phyloP scores from a whole-genome alignment of 371 early-diverging fungal species.

The Quaeritorhiza haematococci region DNA sequence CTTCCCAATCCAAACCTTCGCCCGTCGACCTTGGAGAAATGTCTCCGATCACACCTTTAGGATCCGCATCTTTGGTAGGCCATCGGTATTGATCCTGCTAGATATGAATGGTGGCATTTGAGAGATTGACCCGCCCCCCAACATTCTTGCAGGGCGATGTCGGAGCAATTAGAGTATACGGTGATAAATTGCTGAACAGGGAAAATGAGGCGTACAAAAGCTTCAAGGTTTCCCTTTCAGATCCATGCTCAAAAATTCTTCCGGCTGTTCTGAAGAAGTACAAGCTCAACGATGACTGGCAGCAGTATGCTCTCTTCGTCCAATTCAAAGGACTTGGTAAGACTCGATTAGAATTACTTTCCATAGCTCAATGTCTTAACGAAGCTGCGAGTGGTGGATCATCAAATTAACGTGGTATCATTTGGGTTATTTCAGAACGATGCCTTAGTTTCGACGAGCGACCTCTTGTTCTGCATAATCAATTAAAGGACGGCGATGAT shows the following conservation, averaged over 20 bases:
- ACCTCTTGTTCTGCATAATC: constrained; percentile 72
- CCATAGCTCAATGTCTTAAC: background rate
- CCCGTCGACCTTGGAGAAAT: background rate
- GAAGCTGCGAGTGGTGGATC: background rate
- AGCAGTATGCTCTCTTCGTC: constrained; percentile 78
- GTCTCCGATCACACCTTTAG: no score
- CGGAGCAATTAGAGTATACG: constrained; percentile 73
- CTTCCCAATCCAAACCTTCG: background rate
- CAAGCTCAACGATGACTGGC: constrained; percentile 84
- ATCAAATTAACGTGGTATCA: background rate
- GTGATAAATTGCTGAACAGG: constrained; percentile 58
- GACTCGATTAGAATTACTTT: constrained; percentile 8
- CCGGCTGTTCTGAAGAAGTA: constrained; percentile 82
- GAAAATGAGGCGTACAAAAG: constrained; percentile 79
- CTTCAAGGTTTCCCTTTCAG: constrained; percentile 74
- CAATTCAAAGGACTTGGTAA: constrained; percentile 22
- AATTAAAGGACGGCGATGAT: constrained; percentile 69
- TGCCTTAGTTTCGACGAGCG: constrained; percentile 77
- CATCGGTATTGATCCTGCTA: background rate
- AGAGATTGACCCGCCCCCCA: no score
- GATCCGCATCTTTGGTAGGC: no score
- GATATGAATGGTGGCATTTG: background rate
- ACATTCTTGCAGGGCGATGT: constrained; percentile 46
- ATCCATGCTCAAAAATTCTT: constrained; percentile 80
- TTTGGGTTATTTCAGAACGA: constrained; percentile 46